These are phyloP conservation scores for Globisporangium parvum DNA, from an alignment of 352 stramenopile species.

Conservation along the genomic window DNA sequence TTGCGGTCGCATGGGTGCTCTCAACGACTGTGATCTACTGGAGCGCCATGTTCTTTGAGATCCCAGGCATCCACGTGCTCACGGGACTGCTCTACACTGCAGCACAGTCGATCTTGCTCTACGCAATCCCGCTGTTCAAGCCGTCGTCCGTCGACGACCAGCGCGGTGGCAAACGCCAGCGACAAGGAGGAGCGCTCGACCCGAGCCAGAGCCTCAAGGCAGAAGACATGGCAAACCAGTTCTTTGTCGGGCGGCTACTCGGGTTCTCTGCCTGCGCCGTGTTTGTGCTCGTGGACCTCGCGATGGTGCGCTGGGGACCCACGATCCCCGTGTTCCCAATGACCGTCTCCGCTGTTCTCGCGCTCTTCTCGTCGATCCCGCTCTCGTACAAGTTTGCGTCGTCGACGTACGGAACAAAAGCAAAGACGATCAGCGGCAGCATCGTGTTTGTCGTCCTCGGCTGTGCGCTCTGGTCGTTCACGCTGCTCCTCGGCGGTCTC, in stretches of 20 bases:
- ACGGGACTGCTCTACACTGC: slow-evolving; percentile 37
- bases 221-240: slow-evolving; percentile 24
- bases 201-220: slow-evolving; percentile 8
- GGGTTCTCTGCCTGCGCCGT: slow-evolving; percentile 33
- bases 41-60: slow-evolving; percentile 35
- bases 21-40: slow-evolving; percentile 42
- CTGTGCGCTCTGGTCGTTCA: slow-evolving; percentile 53
- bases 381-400: slow-evolving; percentile 40
- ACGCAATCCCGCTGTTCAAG: slow-evolving; percentile 36
- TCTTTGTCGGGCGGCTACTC: slow-evolving; percentile 31
- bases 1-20: slow-evolving; percentile 29
- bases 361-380: slow-evolving; percentile 48
- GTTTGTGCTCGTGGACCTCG: slow-evolving; percentile 47
- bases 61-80: slow-evolving; percentile 34
- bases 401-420: slow-evolving; percentile 19
- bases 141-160: background rate
- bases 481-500: slow-evolving; percentile 35
- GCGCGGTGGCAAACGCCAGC: too few relatives aligned
- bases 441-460: slow-evolving; percentile 46
- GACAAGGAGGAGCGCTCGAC: background rate
- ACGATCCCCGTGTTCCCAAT: slow-evolving; percentile 40
- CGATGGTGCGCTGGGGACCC: slow-evolving; percentile 35
- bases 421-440: slow-evolving; percentile 33
- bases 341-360: slow-evolving; percentile 34
- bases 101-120: slow-evolving; percentile 29